A percentile compares a stretch with the other conserved stretches of the same genome.
Conservation (phyloP, 1,284 basidiomycete species). For the Ceratobasidium sp. region DNA sequence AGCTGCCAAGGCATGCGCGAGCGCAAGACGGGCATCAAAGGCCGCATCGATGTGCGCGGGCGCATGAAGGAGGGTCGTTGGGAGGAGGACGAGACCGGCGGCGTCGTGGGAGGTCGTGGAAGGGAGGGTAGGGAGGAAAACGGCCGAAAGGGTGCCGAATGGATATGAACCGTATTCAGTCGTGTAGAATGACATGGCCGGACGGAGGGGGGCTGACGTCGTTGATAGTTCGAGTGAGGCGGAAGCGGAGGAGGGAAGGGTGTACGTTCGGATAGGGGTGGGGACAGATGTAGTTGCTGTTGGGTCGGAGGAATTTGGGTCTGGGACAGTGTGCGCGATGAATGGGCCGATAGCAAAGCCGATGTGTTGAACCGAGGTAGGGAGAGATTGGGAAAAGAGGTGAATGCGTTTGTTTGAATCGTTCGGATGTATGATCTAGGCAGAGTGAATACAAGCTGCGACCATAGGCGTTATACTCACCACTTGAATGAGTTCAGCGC, state of each 20-base stretch:
- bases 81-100: constrained; percentile 35
- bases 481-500: constrained; percentile 94
- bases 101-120: constrained; percentile 37
- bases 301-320: constrained; percentile 59
- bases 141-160: constrained; percentile 76
- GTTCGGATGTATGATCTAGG: constrained; percentile 90
- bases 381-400: constrained; percentile 88
- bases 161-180: constrained; percentile 97
- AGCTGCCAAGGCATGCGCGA: constrained; percentile 90
- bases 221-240: constrained; percentile 79
- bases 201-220: constrained; percentile 83
- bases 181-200: constrained; percentile 92
- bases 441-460: constrained; percentile 48
- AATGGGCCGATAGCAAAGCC: constrained; percentile 97
- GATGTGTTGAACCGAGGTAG: constrained; percentile 95
- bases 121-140: constrained; percentile 35
- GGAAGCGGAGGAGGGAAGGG: constrained; percentile 80
- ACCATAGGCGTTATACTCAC: constrained; percentile 60
- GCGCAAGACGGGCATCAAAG: constrained; percentile 87
- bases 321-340: constrained; percentile 79
- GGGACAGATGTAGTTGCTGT: constrained; percentile 69
- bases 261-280: constrained; percentile 85
- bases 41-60: constrained; percentile 83
- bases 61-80: constrained; percentile 18
- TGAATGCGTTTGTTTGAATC: constrained; percentile 96